Evolutionary conservation across 2,329 filamentous ascomycete genomes (phyloP).

Genomic region (Truncatella angustata): DNA sequence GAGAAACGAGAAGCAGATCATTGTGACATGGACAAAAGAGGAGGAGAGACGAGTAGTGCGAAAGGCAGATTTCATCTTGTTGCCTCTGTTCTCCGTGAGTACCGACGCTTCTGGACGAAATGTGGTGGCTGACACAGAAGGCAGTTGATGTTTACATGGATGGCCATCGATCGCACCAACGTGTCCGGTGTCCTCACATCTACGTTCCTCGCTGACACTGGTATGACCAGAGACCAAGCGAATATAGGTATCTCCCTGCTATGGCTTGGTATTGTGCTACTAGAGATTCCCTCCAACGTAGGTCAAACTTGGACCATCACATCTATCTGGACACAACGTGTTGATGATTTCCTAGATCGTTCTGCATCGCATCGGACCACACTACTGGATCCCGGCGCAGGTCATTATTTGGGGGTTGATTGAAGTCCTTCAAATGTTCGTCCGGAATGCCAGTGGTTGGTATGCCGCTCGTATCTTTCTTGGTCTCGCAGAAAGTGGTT

Average conservation of each 20-base stretch:
- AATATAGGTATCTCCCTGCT: slow-evolving; percentile 19
- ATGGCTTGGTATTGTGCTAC: slow-evolving; percentile 19
- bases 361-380: slow-evolving; percentile 18
- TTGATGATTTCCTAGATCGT: slow-evolving; percentile 11
- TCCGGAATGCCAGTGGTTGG: slow-evolving; percentile 15
- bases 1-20: slow-evolving; percentile 13
- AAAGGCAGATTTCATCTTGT: slow-evolving; percentile 20
- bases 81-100: slow-evolving; percentile 19
- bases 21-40: slow-evolving; percentile 19
- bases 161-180: slow-evolving; percentile 22
- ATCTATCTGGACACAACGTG: too few species aligned
- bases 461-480: slow-evolving; percentile 17
- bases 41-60: slow-evolving; percentile 18
- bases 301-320: too few species aligned
- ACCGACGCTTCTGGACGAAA: background rate
- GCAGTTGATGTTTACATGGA: slow-evolving; percentile 23
- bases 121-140: background rate
- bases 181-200: slow-evolving; percentile 21
- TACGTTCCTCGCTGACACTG: too few species aligned
- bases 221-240: slow-evolving; percentile 19
- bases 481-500: slow-evolving; percentile 17
- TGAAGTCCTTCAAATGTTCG: slow-evolving; percentile 17
- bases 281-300: slow-evolving; percentile 20
- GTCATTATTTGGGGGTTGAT: slow-evolving; percentile 18
- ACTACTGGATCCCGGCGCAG: slow-evolving; percentile 19